Evolutionary conservation across 2,329 filamentous ascomycete species (phyloP), one percentile per base, ranked within the genome.

Genomic region (Sclerotinia spermophila): DNA sequence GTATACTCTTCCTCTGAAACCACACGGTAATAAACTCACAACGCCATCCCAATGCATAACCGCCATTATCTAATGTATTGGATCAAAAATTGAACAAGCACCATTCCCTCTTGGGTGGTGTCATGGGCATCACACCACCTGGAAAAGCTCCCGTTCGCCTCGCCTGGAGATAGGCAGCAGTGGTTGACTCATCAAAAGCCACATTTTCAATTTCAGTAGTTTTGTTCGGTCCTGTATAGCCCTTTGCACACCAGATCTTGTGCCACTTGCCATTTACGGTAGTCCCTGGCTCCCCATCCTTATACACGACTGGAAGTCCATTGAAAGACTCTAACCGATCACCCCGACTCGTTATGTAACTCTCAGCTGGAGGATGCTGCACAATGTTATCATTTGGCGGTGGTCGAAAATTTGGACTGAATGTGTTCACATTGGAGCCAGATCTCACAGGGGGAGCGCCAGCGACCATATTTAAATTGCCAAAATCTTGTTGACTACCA

Each of bases 101-200:
- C 84, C 89, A 95, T 77, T 95, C 93, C 72, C 88, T 85, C 80
- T 89, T 90, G 0, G 94, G 94, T 30, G 94, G 92, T 60, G 93
- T 82, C 75, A 91, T 85, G 0, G 94, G 94, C 82, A 97, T 91
- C 10, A 89, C 76, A 0, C 90, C 90, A 48, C 88, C 88, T 56
- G 86, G 84, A 79, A 97, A 97, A 44, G 79, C 81, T 0, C 92
- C 92, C 30, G 86, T 87, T 73, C 87, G 83, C 60, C 85, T 82
- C 78, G 94, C 89, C 59, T 85, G 83, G 71, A 83, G 82, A 82
- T 94, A 97, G 60, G 87, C 85, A 51, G 83, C 84, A 77, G 87
- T 87, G 30, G 87, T 85, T 71, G 84, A 85, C 2, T 88, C 84
- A 30, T 87, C 85, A 73, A 92, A 92, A 51, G 80, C 78, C 10